These are phyloP conservation scores for Dysphania ambrosioides DNA, from an alignment of 148 eudicot genomes.

Conservation along the genomic window DNA sequence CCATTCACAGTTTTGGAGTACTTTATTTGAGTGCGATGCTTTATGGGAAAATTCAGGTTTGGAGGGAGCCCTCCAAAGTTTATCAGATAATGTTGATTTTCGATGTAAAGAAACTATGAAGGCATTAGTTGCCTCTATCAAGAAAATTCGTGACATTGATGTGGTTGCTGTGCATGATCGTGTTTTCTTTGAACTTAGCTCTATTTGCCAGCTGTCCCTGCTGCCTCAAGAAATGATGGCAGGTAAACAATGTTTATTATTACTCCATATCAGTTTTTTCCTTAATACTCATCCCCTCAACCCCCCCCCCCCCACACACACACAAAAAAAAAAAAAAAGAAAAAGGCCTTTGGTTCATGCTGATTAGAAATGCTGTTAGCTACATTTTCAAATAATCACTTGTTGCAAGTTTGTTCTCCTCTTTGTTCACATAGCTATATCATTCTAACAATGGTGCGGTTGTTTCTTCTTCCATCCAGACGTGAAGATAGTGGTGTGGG, in stretches of 20 bases:
- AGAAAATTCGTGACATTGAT: slow-evolving; percentile 42
- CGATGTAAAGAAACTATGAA: slow-evolving; percentile 32
- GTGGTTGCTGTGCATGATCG: slow-evolving; percentile 35
- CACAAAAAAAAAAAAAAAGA: no score
- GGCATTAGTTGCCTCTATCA: slow-evolving; percentile 48
- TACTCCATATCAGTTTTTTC: not conserved
- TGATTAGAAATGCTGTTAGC: not conserved
- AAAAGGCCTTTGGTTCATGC: no score
- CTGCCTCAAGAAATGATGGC: slow-evolving; percentile 47
- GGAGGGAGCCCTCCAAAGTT: slow-evolving; percentile 46
- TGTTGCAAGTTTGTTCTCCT: not conserved
- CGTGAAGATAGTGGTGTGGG: slow-evolving; percentile 55
- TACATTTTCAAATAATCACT: not conserved
- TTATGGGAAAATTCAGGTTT: slow-evolving; percentile 68
- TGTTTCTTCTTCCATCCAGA: slow-evolving; percentile 30
- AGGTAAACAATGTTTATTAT: slow-evolving; percentile 38
- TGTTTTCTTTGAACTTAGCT: slow-evolving; percentile 34
- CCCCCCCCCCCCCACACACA: no score
- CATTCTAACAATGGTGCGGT: not conserved
- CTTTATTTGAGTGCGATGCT: slow-evolving; percentile 54
- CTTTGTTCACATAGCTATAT: not conserved
- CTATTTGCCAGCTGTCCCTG: slow-evolving; percentile 56
- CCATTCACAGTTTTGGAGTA: slow-evolving; percentile 24
- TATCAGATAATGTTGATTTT: slow-evolving; percentile 31
- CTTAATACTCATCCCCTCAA: not conserved